Evolutionary conservation across 192 early-diverging fungal genomes (phyloP).

Genomic region (Funneliformis geosporum): DNA sequence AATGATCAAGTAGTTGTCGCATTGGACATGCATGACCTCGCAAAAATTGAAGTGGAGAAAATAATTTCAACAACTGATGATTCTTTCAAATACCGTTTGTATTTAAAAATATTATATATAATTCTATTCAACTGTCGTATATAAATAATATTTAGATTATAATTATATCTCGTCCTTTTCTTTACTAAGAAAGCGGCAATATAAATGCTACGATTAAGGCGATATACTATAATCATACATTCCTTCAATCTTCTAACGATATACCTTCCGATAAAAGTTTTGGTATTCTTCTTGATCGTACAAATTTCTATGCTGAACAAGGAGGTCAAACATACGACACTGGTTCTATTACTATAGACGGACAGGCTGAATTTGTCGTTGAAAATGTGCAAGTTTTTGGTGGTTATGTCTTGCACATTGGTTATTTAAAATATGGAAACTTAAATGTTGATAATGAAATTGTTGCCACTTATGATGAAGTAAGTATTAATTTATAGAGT

Average conservation of each 20-base stretch:
- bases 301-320: constrained; percentile 97
- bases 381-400: constrained; percentile 92
- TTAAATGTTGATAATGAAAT: constrained; percentile 71
- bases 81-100: constrained; percentile 76
- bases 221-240: constrained; percentile 65
- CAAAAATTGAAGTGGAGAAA: constrained; percentile 72
- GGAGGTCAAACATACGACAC: constrained; percentile 96
- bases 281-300: constrained; percentile 90
- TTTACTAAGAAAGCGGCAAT: constrained; percentile 53
- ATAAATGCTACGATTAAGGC: constrained; percentile 78
- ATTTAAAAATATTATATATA: background rate
- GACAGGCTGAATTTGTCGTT: constrained; percentile 84
- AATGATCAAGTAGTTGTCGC: constrained; percentile 62
- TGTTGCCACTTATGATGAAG: constrained; percentile 82
- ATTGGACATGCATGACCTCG: constrained; percentile 92
- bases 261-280: constrained; percentile 61
- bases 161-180: background rate
- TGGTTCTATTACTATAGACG: constrained; percentile 83
- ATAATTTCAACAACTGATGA: constrained; percentile 85
- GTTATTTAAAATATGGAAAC: constrained; percentile 88
- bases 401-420: constrained; percentile 95
- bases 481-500: constrained; percentile 33
- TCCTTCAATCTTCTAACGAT: constrained; percentile 50
- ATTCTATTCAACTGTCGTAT: background rate
- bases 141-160: constrained; percentile 5